Evolutionary conservation across 2,329 filamentous ascomycete genomes (phyloP), one percentile per base, ranked within the genome.

Genomic region (Fusarium sp.): DNA sequence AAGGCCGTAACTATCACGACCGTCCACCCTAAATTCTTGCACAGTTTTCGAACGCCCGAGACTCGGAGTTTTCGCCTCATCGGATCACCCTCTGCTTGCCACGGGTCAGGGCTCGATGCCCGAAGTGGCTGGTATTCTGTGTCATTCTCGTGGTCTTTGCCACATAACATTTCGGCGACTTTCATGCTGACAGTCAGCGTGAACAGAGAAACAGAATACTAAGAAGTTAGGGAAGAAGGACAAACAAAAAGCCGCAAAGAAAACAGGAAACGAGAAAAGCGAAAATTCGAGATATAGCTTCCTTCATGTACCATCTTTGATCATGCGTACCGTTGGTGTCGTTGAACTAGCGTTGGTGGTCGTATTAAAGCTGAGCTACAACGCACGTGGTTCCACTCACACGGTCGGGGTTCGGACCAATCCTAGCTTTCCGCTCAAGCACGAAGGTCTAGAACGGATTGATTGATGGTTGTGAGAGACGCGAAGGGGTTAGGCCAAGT

Each of bases 11-110:
- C 72, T 20, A 63, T 11, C 7, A 63, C 16, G 11, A 38, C 55
- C 3, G 36, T 64, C 9, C 60, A 46, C 57, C 68, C 49, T 7
- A 63, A 49, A 12, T 56, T 68, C 6, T 65, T 22, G 49, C 65
- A 53, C 11, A 53, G 27, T 20, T 53, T 53, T 11, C 49, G 29
- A 3, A 53, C n/a, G 1, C 27, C 27, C 7, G 49, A 2, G n/a
- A 20, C 2, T 9, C n/a, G 49, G 4, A 2, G 4, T 9, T 53
- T 33, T 14, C 11, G 17, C 2, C 27, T n/a, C 6, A 11, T 9
- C 5, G 6, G 2, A 1, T 20, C 27, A 53, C 6, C 0, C 1
- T 53, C 49, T 33, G 49, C 12, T 12, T 53, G 49, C 49, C 29
- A 53, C 12, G n/a, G n/a, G 1, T 33, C 29, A 4, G 49, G 29